Percentiles rank a stretch among this genome's conserved stretches.
These are phyloP conservation scores for Pleurotus djamor DNA, from an alignment of 768 basidiomycete species.

Conservation along the genomic window DNA sequence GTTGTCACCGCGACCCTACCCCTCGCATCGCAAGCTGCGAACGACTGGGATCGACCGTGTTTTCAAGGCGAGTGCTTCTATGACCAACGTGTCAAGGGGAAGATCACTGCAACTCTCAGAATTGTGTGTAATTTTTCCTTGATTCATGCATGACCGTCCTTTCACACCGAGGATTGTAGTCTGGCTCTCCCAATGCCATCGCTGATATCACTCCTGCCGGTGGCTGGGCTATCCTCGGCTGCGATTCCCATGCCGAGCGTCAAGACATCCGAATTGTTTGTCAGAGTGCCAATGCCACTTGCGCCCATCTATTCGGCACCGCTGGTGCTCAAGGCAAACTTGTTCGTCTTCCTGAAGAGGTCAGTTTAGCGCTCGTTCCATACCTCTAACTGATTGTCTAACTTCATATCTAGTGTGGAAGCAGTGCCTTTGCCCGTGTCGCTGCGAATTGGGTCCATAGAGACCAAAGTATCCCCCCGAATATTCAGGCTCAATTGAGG, in stretches of 20 bases:
- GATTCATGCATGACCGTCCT: not conserved
- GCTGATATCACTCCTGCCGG: slow-evolving; percentile 16
- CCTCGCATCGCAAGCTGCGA: not conserved
- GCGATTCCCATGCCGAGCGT: slow-evolving; percentile 12
- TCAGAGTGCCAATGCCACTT: slow-evolving; percentile 12
- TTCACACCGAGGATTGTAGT: not conserved
- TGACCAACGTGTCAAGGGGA: not conserved
- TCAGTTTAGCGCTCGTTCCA: slow-evolving; percentile 11
- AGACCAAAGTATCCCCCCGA: slow-evolving; percentile 16
- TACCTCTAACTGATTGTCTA: not conserved
- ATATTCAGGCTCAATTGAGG: slow-evolving; percentile 10
- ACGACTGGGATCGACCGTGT: slow-evolving; percentile 8
- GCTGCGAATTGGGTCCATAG: slow-evolving; percentile 15
- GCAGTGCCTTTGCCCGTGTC: slow-evolving; percentile 17
- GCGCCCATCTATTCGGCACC: slow-evolving; percentile 16
- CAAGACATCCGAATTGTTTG: slow-evolving; percentile 15
- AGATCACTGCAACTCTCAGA: not conserved
- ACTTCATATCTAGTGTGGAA: slow-evolving; percentile 14
- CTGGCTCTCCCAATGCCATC: not conserved
- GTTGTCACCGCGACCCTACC: not conserved
- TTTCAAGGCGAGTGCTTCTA: slow-evolving; percentile 15
- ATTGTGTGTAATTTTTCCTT: not conserved
- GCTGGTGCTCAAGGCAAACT: slow-evolving; percentile 30
- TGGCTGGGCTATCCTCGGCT: slow-evolving; percentile 29
- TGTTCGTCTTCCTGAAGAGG: slow-evolving; percentile 31